Percentiles rank a stretch among this genome's conserved stretches.
phyloP scores from a whole-genome alignment of 345 rosid species.

The Euphorbia peplus region DNA sequence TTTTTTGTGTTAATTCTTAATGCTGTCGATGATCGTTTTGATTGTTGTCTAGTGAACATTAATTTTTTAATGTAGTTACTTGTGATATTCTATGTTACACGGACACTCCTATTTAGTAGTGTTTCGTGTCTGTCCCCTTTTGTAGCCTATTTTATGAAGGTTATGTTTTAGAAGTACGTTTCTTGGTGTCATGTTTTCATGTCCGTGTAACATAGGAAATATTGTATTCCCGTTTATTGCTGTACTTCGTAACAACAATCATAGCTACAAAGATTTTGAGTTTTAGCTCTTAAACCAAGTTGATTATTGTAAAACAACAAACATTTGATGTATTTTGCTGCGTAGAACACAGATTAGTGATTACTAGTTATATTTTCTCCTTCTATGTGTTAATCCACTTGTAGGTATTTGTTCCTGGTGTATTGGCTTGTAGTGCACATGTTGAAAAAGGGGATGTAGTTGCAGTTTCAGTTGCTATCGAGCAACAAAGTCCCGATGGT shows the following conservation, averaged over 20 bases:
- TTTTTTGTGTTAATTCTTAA: background rate
- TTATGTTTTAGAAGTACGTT: no score
- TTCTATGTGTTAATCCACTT: conserved; percentile 23
- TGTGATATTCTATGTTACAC: no score
- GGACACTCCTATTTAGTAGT: no score
- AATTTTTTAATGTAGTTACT: background rate
- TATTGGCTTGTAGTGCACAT: conserved; percentile 92
- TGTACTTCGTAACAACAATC: background rate
- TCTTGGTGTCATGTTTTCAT: no score
- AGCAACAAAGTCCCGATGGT: conserved; percentile 65
- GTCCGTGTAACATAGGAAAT: no score
- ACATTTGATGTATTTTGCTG: background rate
- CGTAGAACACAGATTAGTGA: background rate
- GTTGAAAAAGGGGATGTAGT: conserved; percentile 90
- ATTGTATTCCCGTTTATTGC: background rate
- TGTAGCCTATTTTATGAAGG: no score
- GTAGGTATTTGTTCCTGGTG: conserved; percentile 96
- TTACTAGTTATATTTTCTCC: conserved; percentile 6
- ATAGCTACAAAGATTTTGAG: background rate
- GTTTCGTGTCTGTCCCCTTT: no score
- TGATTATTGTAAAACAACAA: background rate
- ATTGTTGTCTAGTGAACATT: background rate
- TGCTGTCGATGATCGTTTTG: background rate
- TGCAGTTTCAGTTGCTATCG: conserved; percentile 93
- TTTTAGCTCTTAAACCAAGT: background rate